Evolutionary conservation across 1,284 basidiomycete species (phyloP).

Genomic region (Veloporphyrellus conicus): DNA sequence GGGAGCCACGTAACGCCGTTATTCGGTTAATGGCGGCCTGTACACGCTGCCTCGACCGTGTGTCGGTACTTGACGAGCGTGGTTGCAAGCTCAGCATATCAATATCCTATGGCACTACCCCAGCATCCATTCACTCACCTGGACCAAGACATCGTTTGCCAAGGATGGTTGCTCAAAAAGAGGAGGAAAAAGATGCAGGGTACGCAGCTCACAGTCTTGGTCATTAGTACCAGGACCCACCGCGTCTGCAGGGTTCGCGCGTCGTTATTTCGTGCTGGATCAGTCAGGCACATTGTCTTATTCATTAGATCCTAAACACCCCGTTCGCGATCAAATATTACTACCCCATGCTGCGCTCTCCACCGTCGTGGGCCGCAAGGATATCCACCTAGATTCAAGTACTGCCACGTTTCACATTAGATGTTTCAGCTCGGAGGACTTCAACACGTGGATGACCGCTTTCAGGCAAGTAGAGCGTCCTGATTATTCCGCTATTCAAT

Average conservation of each 20-base stretch:
- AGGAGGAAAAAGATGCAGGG: conserved; percentile 82
- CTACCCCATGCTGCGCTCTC: conserved; percentile 71
- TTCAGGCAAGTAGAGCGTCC: conserved; percentile 49
- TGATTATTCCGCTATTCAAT: conserved; percentile 2
- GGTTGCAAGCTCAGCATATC: too few relatives aligned
- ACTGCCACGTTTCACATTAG: conserved; percentile 77
- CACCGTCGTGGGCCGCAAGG: conserved; percentile 60
- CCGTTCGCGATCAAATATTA: conserved; percentile 64
- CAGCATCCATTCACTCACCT: conserved; percentile 7
- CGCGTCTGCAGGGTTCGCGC: conserved; percentile 64
- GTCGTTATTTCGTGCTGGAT: conserved; percentile 69
- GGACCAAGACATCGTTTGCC: conserved; percentile 42
- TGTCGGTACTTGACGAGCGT: not conserved
- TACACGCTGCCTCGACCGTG: too few relatives aligned
- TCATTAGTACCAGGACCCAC: conserved; percentile 6
- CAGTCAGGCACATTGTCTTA: conserved; percentile 70
- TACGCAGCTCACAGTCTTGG: conserved; percentile 31
- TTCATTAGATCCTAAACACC: conserved; percentile 67
- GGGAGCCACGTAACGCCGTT: too few relatives aligned
- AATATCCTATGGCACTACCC: too few relatives aligned
- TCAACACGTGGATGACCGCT: conserved; percentile 67
- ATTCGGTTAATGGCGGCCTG: too few relatives aligned
- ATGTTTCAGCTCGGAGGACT: conserved; percentile 67
- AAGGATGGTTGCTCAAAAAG: conserved; percentile 81
- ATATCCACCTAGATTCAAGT: conserved; percentile 74